Conservation (phyloP, 345 rosid species). For the Punica granatum region DNA sequence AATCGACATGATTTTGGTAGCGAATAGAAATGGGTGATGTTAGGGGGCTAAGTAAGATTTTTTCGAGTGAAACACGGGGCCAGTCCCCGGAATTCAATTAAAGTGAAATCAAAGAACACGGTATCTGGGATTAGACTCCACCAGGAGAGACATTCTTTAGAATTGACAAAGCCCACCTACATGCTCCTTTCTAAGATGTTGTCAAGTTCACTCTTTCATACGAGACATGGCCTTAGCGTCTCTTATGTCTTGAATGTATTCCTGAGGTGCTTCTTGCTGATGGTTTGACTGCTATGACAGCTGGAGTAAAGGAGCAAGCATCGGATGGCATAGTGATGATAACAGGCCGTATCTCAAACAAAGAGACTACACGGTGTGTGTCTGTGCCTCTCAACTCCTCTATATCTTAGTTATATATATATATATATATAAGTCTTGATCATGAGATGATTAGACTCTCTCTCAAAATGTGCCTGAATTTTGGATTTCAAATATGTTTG, state of each 20-base stretch:
- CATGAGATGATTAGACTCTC: not conserved
- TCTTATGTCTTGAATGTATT: not conserved
- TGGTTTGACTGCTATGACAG: constrained; percentile 22
- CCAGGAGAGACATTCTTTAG: not conserved
- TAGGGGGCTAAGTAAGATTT: too few relatives aligned
- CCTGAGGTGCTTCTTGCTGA: not conserved
- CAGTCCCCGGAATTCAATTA: not conserved
- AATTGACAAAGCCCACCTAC: not conserved
- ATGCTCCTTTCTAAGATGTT: not conserved
- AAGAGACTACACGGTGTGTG: constrained; percentile 60
- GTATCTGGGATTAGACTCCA: not conserved
- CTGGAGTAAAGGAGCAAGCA: constrained; percentile 86
- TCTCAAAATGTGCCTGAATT: not conserved
- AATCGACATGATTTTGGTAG: not conserved
- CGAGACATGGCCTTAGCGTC: not conserved
- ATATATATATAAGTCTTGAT: not conserved
- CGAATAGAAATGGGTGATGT: too few relatives aligned
- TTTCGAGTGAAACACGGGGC: not conserved
- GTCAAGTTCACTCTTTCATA: not conserved
- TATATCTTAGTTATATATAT: not conserved
- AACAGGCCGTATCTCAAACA: constrained; percentile 79
- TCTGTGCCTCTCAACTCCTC: not conserved
- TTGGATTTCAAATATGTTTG: not conserved
- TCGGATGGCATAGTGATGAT: constrained; percentile 97
- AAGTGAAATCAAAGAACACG: not conserved